phyloP scores from a whole-genome alignment of 306 rosid genomes.

The Alnus rubra region DNA sequence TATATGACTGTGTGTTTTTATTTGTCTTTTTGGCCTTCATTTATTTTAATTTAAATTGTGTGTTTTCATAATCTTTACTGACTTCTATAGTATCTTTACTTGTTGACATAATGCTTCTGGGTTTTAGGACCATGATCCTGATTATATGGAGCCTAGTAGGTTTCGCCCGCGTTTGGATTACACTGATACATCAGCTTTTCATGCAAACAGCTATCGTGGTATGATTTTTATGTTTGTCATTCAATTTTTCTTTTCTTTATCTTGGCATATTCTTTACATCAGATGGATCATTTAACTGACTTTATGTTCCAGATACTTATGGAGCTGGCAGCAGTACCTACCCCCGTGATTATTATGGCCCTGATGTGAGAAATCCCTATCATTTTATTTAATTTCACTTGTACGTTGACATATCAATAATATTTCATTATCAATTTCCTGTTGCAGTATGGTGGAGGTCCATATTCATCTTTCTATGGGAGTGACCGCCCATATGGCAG shows the following conservation, averaged over 20 bases:
- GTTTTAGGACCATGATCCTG: constrained; percentile 68
- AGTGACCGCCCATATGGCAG: constrained; percentile 48
- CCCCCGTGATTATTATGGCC: constrained; percentile 53
- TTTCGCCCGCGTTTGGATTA: constrained; percentile 69
- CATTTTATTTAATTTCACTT: constrained; percentile 21
- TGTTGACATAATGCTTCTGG: constrained; percentile 16
- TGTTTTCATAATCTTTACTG: constrained; percentile 7
- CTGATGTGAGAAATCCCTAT: constrained; percentile 57
- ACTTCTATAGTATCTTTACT: constrained; percentile 10
- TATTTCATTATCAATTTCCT: constrained; percentile 26
- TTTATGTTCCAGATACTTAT: constrained; percentile 43
- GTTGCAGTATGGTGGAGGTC: constrained; percentile 59
- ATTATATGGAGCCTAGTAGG: constrained; percentile 58
- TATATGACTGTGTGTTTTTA: constrained; percentile 58
- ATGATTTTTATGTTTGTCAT: constrained; percentile 5
- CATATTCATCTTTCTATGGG: constrained; percentile 52
- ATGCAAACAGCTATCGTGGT: constrained; percentile 53
- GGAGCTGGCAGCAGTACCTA: constrained; percentile 53
- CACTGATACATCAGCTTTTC: constrained; percentile 53
- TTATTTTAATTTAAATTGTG: constrained; percentile 1
- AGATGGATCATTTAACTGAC: constrained; percentile 5
- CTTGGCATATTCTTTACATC: not conserved
- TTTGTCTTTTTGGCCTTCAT: not conserved
- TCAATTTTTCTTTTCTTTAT: not conserved
- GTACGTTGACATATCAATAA: constrained; percentile 13